These are phyloP conservation scores for Xylariaceae sp. DNA, from an alignment of 2,329 filamentous ascomycete genomes.

Conservation along the genomic window DNA sequence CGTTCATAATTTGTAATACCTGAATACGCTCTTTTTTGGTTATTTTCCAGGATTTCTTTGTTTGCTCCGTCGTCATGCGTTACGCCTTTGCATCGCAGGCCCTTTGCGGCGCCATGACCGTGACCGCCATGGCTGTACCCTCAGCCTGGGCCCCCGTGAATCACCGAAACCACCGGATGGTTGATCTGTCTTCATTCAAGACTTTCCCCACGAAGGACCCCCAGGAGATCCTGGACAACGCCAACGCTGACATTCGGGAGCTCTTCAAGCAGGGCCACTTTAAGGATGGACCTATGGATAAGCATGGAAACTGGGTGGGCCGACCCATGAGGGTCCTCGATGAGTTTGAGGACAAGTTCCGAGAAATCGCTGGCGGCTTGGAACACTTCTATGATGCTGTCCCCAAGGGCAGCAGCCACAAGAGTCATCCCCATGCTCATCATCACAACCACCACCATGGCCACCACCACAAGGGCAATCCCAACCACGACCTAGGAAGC, in stretches of 20 bases:
- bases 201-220: constrained; percentile 30
- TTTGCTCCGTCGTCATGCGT: constrained; percentile 21
- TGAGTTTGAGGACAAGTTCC: constrained; percentile 7
- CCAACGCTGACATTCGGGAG: constrained; percentile 18
- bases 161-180: constrained; percentile 19
- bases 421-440: neutral
- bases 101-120: constrained; percentile 28
- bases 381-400: neutral
- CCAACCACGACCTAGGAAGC: neutral
- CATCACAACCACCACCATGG: neutral
- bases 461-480: neutral
- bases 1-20: constrained; percentile 15
- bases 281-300: constrained; percentile 17
- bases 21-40: constrained; percentile 1
- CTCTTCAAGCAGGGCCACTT: constrained; percentile 19
- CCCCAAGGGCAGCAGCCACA: neutral
- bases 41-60: neutral
- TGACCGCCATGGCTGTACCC: constrained; percentile 26
- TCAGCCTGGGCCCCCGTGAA: neutral
- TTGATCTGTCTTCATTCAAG: constrained; percentile 28
- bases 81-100: constrained; percentile 26
- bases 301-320: constrained; percentile 12
- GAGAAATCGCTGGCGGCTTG: neutral
- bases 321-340: constrained; percentile 14
- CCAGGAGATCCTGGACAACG: constrained; percentile 23